A percentile compares a stretch with the other conserved stretches of the same genome.
These are phyloP conservation scores for Priceomyces medius DNA, from an alignment of 805 yeast genomes.

Conservation along the genomic window DNA sequence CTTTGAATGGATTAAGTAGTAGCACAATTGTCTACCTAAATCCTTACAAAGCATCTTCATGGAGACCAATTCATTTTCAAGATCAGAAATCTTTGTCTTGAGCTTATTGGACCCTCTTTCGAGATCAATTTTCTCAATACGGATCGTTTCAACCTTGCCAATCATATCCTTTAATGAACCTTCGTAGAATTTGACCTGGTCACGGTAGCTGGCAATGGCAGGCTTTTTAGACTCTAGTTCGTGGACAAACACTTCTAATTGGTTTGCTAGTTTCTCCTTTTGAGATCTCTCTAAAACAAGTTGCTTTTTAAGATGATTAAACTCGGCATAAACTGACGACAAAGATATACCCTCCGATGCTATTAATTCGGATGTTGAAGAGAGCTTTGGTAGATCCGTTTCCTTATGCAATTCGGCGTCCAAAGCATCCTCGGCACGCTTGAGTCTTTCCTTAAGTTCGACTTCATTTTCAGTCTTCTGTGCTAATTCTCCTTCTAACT, in stretches of 20 bases:
- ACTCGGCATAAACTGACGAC: slow-evolving; percentile 65
- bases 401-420: slow-evolving; percentile 39
- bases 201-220: slow-evolving; percentile 61
- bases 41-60: slow-evolving; percentile 64
- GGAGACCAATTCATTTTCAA: slow-evolving; percentile 45
- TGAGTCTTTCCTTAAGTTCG: slow-evolving; percentile 34
- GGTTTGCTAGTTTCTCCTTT: slow-evolving; percentile 66
- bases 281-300: slow-evolving; percentile 67
- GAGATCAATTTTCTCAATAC: slow-evolving; percentile 48
- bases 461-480: slow-evolving; percentile 32
- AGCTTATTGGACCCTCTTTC: slow-evolving; percentile 38
- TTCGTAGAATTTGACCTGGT: slow-evolving; percentile 55
- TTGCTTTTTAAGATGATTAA: slow-evolving; percentile 61
- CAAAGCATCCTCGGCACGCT: slow-evolving; percentile 41
- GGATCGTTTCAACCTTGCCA: slow-evolving; percentile 50
- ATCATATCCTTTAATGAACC: slow-evolving; percentile 53
- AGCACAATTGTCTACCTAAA: slow-evolving; percentile 79
- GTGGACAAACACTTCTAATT: slow-evolving; percentile 65
- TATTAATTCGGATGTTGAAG: slow-evolving; percentile 57
- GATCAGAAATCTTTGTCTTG: slow-evolving; percentile 37
- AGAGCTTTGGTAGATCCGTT: slow-evolving; percentile 42
- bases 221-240: slow-evolving; percentile 84
- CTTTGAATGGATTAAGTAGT: slow-evolving; percentile 63
- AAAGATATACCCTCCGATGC: slow-evolving; percentile 60
- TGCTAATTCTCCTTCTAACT: slow-evolving; percentile 33